A percentile compares a stretch with the other conserved stretches of the same genome.
Evolutionary conservation across 352 stramenopile genomes (phyloP).

Genomic region (Phytophthora quininea): DNA sequence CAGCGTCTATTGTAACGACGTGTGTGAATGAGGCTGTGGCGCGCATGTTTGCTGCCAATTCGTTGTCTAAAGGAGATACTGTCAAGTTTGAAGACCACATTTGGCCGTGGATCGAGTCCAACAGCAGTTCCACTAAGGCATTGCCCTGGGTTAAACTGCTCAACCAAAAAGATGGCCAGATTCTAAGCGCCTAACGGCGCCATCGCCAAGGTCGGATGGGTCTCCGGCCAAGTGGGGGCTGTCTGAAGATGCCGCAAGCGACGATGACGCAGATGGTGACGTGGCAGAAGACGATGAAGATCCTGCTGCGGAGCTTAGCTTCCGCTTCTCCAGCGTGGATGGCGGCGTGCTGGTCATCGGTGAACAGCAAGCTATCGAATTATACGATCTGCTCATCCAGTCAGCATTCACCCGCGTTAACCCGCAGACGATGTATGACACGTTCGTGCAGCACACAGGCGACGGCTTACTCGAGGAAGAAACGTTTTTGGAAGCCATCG

Average conservation of each 20-base stretch:
- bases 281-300: slow-evolving; percentile 25
- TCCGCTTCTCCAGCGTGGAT: slow-evolving; percentile 76
- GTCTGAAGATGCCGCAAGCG: slow-evolving; percentile 12
- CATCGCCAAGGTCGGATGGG: slow-evolving; percentile 15
- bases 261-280: slow-evolving; percentile 31
- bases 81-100: slow-evolving; percentile 45
- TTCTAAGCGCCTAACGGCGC: slow-evolving; percentile 45
- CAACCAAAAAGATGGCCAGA: slow-evolving; percentile 73
- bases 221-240: slow-evolving; percentile 36
- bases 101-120: slow-evolving; percentile 73
- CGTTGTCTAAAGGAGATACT: slow-evolving; percentile 38
- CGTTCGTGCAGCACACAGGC: slow-evolving; percentile 85
- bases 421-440: slow-evolving; percentile 84
- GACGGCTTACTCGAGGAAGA: slow-evolving; percentile 85
- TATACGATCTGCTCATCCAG: slow-evolving; percentile 70
- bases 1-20: slow-evolving; percentile 58
- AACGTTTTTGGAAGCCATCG: slow-evolving; percentile 80
- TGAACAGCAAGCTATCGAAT: slow-evolving; percentile 56
- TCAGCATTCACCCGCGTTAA: slow-evolving; percentile 76
- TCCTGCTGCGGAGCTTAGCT: slow-evolving; percentile 42
- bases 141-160: slow-evolving; percentile 77
- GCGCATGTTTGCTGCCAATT: slow-evolving; percentile 54
- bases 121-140: slow-evolving; percentile 38
- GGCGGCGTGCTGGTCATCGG: slow-evolving; percentile 63
- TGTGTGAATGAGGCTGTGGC: slow-evolving; percentile 59